phyloP scores from a whole-genome alignment of 305 asterid genomes.

The Solanum hybrid region DNA sequence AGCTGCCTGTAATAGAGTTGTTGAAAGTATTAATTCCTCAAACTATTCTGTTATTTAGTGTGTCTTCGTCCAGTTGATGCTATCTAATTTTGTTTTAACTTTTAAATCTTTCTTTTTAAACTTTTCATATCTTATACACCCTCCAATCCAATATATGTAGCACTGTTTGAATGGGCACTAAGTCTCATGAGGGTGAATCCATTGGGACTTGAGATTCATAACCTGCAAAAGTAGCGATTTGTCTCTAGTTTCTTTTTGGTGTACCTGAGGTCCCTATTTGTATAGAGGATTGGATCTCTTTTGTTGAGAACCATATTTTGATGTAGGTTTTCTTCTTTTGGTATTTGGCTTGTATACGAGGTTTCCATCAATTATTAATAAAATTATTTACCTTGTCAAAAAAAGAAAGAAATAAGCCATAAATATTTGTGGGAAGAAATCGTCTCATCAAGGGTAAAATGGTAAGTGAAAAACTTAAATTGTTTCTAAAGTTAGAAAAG shows the following conservation, averaged over 20 bases:
- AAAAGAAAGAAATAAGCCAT: not conserved
- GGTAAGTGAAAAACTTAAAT: not conserved
- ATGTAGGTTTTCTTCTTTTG: not conserved
- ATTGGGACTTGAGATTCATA: not conserved
- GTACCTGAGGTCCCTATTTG: not conserved
- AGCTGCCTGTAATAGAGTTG: constrained; percentile 76
- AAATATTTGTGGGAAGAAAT: not conserved
- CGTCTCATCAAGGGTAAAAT: not conserved
- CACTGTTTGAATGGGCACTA: not conserved
- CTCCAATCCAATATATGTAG: not conserved
- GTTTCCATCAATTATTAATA: not conserved
- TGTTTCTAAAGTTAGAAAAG: not conserved
- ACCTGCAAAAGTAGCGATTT: not conserved
- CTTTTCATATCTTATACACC: not conserved
- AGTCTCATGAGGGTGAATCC: not conserved
- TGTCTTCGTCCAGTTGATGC: constrained; percentile 1
- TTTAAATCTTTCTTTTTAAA: not conserved
- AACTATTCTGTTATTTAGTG: constrained; percentile 5
- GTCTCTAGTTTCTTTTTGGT: not conserved
- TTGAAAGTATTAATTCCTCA: constrained; percentile 55
- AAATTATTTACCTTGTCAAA: not conserved
- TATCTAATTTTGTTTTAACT: constrained; percentile 12
- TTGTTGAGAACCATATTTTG: not conserved
- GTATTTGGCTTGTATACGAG: not conserved
- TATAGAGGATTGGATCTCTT: not conserved